A percentile compares a stretch with the other conserved stretches of the same genome.
These are phyloP conservation scores for Lachancea waltii DNA, from an alignment of 805 yeast genomes.

Conservation along the genomic window DNA sequence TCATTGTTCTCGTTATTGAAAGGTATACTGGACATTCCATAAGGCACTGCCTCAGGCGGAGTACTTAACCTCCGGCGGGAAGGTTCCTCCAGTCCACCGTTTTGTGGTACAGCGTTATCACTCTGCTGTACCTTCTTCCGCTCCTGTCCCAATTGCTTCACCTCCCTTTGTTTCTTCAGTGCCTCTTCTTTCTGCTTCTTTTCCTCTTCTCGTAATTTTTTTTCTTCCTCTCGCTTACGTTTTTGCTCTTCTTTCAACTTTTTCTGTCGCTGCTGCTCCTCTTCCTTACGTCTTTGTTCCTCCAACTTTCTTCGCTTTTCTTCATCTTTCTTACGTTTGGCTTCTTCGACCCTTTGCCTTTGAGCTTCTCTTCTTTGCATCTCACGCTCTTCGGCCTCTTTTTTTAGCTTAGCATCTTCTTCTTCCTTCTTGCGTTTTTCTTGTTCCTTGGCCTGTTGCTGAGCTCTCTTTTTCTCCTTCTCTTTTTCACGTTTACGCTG, in stretches of 20 bases:
- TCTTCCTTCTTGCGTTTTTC: conserved; percentile 51
- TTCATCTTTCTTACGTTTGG: conserved; percentile 34
- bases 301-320: conserved; percentile 36
- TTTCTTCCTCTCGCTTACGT: conserved; percentile 36
- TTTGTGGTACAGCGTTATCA: conserved; percentile 15
- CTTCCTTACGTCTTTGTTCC: conserved; percentile 37
- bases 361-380: conserved; percentile 36
- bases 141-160: conserved; percentile 32
- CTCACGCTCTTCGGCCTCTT: conserved; percentile 38
- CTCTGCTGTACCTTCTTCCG: conserved; percentile 13
- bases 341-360: conserved; percentile 37
- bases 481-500: conserved; percentile 60
- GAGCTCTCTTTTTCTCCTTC: conserved; percentile 59
- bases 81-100: conserved; percentile 24
- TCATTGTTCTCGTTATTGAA: conserved; percentile 15
- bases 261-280: conserved; percentile 36
- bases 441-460: conserved; percentile 57
- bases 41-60: conserved; percentile 15
- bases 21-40: conserved; percentile 8
- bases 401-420: conserved; percentile 44
- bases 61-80: conserved; percentile 9
- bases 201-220: conserved; percentile 29
- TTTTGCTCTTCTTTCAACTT: conserved; percentile 36
- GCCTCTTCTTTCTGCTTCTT: conserved; percentile 26
- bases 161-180: conserved; percentile 23